A percentile compares a stretch with the other conserved stretches of the same genome.
These are phyloP conservation scores for Neonectria coccinea DNA, from an alignment of 2,329 filamentous ascomycete genomes.

Conservation along the genomic window DNA sequence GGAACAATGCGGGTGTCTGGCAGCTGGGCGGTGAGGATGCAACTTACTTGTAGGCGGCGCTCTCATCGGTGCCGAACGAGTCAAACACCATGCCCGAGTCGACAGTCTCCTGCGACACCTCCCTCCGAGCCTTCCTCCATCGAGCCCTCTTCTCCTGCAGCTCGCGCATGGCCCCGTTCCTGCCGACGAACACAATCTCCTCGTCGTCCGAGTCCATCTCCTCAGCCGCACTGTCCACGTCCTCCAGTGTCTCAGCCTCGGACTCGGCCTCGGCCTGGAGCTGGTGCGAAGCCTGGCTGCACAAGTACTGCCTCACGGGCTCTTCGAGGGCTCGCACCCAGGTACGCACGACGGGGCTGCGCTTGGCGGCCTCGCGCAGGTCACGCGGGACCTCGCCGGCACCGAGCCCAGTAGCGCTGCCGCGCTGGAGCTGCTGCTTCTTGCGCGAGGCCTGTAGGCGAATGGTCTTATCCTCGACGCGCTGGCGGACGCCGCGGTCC, in stretches of 20 bases:
- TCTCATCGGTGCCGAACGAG: conserved; percentile 78
- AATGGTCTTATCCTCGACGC: conserved; percentile 60
- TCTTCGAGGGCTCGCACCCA: conserved; percentile 88
- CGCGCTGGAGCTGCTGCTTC: conserved; percentile 58
- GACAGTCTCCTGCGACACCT: conserved; percentile 69
- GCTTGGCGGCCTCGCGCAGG: conserved; percentile 83
- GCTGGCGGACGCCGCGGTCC: conserved; percentile 70
- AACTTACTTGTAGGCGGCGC: conserved; percentile 84
- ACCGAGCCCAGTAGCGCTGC: conserved; percentile 57
- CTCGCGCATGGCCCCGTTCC: conserved; percentile 69
- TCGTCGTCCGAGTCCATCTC: conserved; percentile 72
- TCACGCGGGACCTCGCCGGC: conserved; percentile 79
- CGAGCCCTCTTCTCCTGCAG: conserved; percentile 50
- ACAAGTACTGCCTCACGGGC: conserved; percentile 81
- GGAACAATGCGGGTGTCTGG: neutral
- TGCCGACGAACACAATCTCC: conserved; percentile 90
- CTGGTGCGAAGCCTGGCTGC: conserved; percentile 57
- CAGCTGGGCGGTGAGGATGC: conserved; percentile 6
- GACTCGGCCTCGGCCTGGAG: conserved; percentile 34
- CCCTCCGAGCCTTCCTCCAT: conserved; percentile 64
- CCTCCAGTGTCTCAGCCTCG: conserved; percentile 29
- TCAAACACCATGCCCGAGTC: conserved; percentile 81
- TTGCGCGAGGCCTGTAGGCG: conserved; percentile 57
- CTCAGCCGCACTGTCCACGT: conserved; percentile 49
- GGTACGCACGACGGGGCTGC: conserved; percentile 78